phyloP scores from a whole-genome alignment of 345 rosid species.

The Pseudoturritis turrita region DNA sequence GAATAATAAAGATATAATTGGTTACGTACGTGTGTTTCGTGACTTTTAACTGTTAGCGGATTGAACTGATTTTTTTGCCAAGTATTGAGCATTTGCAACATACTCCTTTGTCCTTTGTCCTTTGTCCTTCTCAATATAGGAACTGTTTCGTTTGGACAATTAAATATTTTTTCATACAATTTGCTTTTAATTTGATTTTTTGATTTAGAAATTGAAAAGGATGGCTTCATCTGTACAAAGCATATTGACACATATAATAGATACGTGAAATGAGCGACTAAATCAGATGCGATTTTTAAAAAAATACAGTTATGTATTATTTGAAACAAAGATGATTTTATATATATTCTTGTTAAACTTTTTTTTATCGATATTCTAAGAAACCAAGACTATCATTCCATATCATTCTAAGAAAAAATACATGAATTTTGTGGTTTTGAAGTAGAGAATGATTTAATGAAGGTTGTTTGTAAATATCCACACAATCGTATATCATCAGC shows the following conservation, averaged over 20 bases:
- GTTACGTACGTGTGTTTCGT: not conserved
- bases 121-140: not conserved
- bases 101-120: not conserved
- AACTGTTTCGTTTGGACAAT: not conserved
- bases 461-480: not conserved
- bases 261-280: not conserved
- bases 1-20: not conserved
- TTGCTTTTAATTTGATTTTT: not conserved
- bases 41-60: not conserved
- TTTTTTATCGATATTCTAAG: too few species aligned
- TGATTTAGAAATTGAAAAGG: not conserved
- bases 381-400: too few species aligned
- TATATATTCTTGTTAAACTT: too few species aligned
- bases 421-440: not conserved
- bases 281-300: not conserved
- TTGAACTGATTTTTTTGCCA: not conserved
- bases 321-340: not conserved
- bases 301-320: not conserved
- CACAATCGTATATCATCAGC: not conserved
- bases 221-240: not conserved
- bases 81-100: not conserved
- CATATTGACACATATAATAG: not conserved
- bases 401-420: too few species aligned
- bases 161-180: not conserved
- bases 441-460: not conserved